These are phyloP conservation scores for Fusarium odoratissimum DNA, from an alignment of 2,329 filamentous ascomycete species.

Conservation along the genomic window DNA sequence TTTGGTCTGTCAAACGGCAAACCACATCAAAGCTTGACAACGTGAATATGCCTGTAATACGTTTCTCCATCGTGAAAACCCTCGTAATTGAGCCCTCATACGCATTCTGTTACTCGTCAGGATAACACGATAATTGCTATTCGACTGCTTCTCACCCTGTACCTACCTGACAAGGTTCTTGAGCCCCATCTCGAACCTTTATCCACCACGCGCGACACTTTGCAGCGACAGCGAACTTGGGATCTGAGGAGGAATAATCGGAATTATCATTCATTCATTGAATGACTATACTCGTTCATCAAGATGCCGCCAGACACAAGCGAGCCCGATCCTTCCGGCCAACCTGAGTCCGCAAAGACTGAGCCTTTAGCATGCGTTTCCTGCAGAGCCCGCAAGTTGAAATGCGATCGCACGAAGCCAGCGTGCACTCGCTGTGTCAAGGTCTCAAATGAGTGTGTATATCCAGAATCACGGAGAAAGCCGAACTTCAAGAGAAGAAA, in stretches of 20 bases:
- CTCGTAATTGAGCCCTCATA: slow-evolving; percentile 5
- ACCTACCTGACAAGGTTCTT: slow-evolving; percentile 6
- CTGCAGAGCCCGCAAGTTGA: slow-evolving; percentile 85
- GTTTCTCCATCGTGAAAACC: slow-evolving; percentile 12
- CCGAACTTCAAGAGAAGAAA: slow-evolving; percentile 89
- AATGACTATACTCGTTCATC: slow-evolving; percentile 26
- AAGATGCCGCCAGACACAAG: slow-evolving; percentile 40
- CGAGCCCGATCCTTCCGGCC: slow-evolving; percentile 37
- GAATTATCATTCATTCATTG: not conserved
- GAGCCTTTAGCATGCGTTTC: slow-evolving; percentile 81
- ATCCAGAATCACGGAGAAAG: slow-evolving; percentile 90
- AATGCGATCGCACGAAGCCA: slow-evolving; percentile 85
- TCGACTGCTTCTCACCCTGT: not conserved
- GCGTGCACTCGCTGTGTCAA: slow-evolving; percentile 83
- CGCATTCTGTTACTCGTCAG: not conserved
- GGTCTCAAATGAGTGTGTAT: slow-evolving; percentile 81
- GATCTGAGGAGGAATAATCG: not conserved
- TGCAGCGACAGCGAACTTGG: not conserved
- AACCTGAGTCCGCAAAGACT: slow-evolving; percentile 32
- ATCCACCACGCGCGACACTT: not conserved
- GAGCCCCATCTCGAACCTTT: not conserved
- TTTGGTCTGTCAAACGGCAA: slow-evolving; percentile 23
- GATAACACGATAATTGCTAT: slow-evolving; percentile 4
- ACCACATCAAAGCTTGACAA: slow-evolving; percentile 37
- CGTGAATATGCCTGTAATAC: slow-evolving; percentile 20